Base-by-base conservation (phyloP, 257 asterid species). In the Solanum pinnatisectum region DNA sequence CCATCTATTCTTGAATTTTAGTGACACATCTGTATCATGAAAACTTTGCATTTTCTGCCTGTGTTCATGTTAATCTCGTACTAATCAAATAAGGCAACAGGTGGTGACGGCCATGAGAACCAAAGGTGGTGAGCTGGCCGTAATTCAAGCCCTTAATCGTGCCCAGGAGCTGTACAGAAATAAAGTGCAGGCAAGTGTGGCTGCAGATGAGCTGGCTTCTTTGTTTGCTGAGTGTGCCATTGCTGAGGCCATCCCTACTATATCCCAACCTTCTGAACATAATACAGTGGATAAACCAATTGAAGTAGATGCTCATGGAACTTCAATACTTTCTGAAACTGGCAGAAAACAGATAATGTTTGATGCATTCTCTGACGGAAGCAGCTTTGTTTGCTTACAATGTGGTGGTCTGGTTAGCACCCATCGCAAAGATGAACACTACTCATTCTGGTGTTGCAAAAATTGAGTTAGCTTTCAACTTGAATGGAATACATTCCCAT, bases 371-470 rank as follows among this genome's bases (percentile, higher is more conserved):
- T 92, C 98, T 6, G 99, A 97, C 83, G 99, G 99, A 87, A 97
- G 95, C 94, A 97, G 99, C 94, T 97, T 97, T 73, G 92, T 96
- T 70, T 96, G 99, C 92, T 89, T 94, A 81, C 93, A 93, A 71
- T 97, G 99, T 87, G 99, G 99, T 79, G 99, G 98, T 8, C 95
- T 97, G 8, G 98, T 97, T 44, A 95, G 99, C 92, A 92, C 90
- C 89, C 91, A 85, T 22, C 96, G 99, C 67, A 96, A 89, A 88
- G 99, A 97, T 9, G 99, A 97, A 84, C 99, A 97, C 89, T 91
- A 86, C 87, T 90, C 95, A 2, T 92, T 92, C 90, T 97, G 99
- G 99, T 97, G 99, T 88, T 86, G 96, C 91, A 91, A 96, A 90
- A 87, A 82, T 25, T 97, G 92, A 97, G 85, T 76, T 81, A n/a